A percentile compares a stretch with the other conserved stretches of the same genome.
Evolutionary conservation across 139 green algal species (phyloP).

Genomic region (Chlorella sp.): DNA sequence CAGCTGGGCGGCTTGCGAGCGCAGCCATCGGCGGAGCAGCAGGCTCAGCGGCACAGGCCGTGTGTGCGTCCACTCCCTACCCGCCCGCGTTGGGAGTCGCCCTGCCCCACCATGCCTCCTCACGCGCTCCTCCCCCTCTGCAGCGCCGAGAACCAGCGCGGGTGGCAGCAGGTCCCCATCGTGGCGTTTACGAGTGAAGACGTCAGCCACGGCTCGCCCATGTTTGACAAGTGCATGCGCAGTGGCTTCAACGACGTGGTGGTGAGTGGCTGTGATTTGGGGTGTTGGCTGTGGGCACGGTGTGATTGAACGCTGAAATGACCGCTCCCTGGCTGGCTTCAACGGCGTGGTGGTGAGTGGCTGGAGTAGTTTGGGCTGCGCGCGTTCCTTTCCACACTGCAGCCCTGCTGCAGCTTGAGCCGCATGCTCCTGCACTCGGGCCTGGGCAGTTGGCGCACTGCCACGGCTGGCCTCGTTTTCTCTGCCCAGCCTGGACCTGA

Average conservation of each 20-base stretch:
- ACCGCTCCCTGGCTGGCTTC: background rate
- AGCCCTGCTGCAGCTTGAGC: background rate
- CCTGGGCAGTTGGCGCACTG: background rate
- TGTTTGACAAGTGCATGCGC: slow-evolving; percentile 20
- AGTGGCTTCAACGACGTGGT: slow-evolving; percentile 28
- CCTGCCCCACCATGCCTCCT: background rate
- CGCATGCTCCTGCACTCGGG: background rate
- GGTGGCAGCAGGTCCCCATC: slow-evolving; percentile 7
- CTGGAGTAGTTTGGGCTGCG: background rate
- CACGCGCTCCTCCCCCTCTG: background rate
- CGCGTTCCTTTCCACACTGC: too few relatives aligned
- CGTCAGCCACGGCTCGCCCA: background rate
- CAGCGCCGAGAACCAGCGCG: background rate
- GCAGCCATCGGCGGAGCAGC: background rate
- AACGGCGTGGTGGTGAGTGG: background rate
- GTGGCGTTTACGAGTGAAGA: slow-evolving; percentile 21
- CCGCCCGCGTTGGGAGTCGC: background rate
- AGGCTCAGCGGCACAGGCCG: background rate
- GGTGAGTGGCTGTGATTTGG: slow-evolving; percentile 6
- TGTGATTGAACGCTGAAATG: too few relatives aligned
- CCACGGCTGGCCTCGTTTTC: background rate
- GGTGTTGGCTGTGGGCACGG: too few relatives aligned
- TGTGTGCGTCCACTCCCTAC: background rate
- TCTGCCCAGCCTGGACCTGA: background rate
- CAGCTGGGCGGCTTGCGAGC: too few relatives aligned